Percentiles rank a stretch among this genome's conserved stretches.
Evolutionary conservation across 345 rosid genomes (phyloP).

Genomic region (Xanthoceras sorbifolium): DNA sequence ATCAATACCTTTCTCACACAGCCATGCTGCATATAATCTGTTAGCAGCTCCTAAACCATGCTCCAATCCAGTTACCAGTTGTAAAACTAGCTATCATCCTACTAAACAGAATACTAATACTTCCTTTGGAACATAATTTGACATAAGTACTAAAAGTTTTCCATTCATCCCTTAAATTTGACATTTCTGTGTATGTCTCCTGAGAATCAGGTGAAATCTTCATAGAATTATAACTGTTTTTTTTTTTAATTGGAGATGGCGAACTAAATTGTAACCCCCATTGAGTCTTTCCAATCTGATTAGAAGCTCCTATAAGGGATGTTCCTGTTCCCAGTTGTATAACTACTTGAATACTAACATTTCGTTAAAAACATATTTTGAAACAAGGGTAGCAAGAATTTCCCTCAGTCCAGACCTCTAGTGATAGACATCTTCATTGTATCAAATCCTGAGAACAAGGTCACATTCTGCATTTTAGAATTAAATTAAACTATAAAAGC

Average conservation of each 20-base stretch:
- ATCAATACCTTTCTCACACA: background rate
- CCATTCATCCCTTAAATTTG: background rate
- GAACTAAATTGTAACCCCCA: no score
- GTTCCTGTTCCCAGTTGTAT: no score
- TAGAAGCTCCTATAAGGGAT: no score
- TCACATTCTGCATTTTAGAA: background rate
- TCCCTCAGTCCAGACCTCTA: background rate
- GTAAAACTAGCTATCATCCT: background rate
- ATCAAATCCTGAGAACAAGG: background rate
- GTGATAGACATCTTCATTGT: background rate
- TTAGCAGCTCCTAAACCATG: background rate
- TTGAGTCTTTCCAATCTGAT: no score
- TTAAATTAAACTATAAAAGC: background rate
- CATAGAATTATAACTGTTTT: no score
- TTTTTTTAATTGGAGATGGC: no score
- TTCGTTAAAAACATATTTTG: no score
- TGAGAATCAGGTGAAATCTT: no score
- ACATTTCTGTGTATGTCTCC: no score
- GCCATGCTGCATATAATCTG: background rate
- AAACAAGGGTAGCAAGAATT: background rate
- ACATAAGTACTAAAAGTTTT: no score
- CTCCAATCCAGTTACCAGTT: background rate
- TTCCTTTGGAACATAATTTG: background rate
- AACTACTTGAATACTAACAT: no score
- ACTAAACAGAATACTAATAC: background rate